Conservation (phyloP, 225 moss, liverwort and hornwort species). For the Physcomitrellopsis africana region DNA sequence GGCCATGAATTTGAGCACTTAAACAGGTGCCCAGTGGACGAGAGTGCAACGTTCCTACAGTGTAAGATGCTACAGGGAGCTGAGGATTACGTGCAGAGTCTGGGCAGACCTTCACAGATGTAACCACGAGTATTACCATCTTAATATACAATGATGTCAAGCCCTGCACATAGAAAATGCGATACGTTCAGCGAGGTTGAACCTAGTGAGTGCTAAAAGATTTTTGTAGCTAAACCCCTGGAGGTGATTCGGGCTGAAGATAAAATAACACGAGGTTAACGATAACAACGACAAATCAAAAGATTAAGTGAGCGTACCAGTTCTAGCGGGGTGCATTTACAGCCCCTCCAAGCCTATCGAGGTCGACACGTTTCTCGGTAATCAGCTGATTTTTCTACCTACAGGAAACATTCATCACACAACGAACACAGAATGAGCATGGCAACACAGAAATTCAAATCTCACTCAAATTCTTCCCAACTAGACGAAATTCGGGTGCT, state of each 20-base stretch:
- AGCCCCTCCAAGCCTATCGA: conserved; percentile 24
- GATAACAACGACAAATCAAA: not conserved
- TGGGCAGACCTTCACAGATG: conserved; percentile 47
- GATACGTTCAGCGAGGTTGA: conserved; percentile 6
- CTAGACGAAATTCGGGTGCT: not conserved
- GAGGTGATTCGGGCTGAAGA: not conserved
- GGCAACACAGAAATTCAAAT: conserved; percentile 1
- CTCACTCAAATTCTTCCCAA: conserved; percentile 15
- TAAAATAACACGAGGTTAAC: not conserved
- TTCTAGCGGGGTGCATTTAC: conserved; percentile 35
- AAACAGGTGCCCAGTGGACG: conserved; percentile 32
- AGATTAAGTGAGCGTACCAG: conserved; percentile 25
- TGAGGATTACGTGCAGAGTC: conserved; percentile 31
- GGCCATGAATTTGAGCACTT: conserved; percentile 19
- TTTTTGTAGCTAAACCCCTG: conserved; percentile 7
- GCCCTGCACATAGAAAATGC: conserved; percentile 31
- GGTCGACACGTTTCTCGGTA: not conserved
- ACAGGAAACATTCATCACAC: conserved; percentile 12
- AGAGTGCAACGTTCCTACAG: conserved; percentile 33
- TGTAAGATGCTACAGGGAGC: conserved; percentile 16
- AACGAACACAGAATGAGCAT: conserved; percentile 14
- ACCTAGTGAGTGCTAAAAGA: conserved; percentile 3
- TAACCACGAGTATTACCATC: conserved; percentile 46
- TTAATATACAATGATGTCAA: conserved; percentile 21
- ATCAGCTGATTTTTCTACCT: conserved; percentile 29